These are phyloP conservation scores for Fusarium sp. DNA, from an alignment of 2,329 filamentous ascomycete genomes.

Conservation along the genomic window DNA sequence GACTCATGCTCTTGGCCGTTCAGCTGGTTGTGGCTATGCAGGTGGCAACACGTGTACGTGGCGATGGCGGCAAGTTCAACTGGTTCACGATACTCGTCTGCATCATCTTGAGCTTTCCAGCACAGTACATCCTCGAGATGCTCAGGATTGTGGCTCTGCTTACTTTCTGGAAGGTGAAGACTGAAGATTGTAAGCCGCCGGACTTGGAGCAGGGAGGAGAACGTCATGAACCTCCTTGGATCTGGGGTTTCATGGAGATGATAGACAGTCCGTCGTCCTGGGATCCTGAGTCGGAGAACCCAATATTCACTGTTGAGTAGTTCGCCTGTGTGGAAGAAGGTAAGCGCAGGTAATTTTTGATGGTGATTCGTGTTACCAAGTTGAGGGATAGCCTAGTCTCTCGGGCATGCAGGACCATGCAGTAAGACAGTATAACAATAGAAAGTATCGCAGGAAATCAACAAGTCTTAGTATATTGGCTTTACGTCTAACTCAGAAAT, in stretches of 20 bases:
- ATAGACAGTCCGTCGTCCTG: not conserved
- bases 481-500: no score
- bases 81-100: not conserved
- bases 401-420: not conserved
- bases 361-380: not conserved
- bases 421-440: no score
- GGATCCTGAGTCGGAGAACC: not conserved
- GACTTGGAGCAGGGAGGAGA: conserved; percentile 8
- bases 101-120: not conserved
- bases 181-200: not conserved
- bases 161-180: conserved; percentile 10
- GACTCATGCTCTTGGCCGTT: not conserved
- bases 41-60: not conserved
- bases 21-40: not conserved
- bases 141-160: conserved; percentile 31
- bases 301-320: not conserved
- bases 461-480: no score
- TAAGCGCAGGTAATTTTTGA: not conserved
- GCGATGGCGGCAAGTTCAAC: not conserved
- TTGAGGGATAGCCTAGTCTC: not conserved
- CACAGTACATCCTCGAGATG: conserved; percentile 13
- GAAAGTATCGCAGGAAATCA: no score
- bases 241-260: not conserved
- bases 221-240: conserved; percentile 10
- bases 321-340: not conserved